These are phyloP conservation scores for Vigna angularis DNA, from an alignment of 306 rosid genomes.

Conservation along the genomic window DNA sequence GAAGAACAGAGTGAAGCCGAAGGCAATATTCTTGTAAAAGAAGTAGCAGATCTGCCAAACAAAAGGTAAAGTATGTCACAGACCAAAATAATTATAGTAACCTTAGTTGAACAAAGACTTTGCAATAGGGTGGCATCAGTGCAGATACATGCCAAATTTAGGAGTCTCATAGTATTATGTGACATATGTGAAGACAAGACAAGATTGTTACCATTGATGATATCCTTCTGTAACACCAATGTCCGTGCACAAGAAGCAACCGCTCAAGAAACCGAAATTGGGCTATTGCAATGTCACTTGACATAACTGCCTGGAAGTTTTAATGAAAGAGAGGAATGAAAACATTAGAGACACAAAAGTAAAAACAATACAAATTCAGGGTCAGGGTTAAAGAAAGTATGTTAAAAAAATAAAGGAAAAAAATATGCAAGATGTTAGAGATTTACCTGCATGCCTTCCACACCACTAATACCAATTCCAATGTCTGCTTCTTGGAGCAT, in stretches of 20 bases:
- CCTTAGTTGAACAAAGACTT: constrained; percentile 12
- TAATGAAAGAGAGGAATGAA: constrained; percentile 34
- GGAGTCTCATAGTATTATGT: neutral
- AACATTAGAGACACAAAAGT: neutral
- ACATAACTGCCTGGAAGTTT: constrained; percentile 90
- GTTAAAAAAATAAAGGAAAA: neutral
- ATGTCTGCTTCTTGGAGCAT: constrained; percentile 99
- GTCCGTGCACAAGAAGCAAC: constrained; percentile 96
- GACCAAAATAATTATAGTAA: neutral
- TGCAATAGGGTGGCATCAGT: constrained; percentile 24
- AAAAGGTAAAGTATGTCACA: constrained; percentile 43
- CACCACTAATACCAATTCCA: constrained; percentile 96
- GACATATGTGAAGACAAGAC: constrained; percentile 27
- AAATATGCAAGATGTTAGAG: constrained; percentile 14
- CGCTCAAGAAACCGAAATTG: constrained; percentile 93
- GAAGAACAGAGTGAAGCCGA: constrained; percentile 92
- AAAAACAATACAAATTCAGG: constrained; percentile 21
- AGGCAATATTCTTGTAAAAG: constrained; percentile 94
- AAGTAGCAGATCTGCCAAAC: constrained; percentile 87
- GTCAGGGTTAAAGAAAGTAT: constrained; percentile 1
- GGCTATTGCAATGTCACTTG: constrained; percentile 96
- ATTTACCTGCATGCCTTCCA: constrained; percentile 98
- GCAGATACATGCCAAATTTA: neutral
- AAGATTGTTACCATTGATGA: constrained; percentile 81
- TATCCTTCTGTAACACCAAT: constrained; percentile 99